Evolutionary conservation across 352 stramenopile genomes (phyloP).

Genomic region (Phytophthora ohioensis): DNA sequence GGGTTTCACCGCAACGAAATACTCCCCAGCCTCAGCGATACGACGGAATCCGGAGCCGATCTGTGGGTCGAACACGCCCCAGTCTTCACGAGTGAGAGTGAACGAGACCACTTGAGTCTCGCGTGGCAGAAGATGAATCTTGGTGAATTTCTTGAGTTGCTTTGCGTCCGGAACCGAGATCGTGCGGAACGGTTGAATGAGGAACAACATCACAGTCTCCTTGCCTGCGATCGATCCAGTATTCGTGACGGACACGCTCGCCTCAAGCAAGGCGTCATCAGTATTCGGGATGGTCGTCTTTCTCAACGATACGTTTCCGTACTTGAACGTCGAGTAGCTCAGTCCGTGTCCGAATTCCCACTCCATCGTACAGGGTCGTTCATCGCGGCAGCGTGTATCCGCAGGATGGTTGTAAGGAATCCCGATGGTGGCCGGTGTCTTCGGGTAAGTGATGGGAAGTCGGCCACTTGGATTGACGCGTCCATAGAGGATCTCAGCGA

Average conservation of each 20-base stretch:
- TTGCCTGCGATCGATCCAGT: constrained; percentile 63
- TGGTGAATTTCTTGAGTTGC: constrained; percentile 83
- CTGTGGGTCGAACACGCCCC: constrained; percentile 66
- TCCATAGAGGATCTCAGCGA: constrained; percentile 89
- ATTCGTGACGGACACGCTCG: constrained; percentile 78
- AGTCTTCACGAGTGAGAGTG: constrained; percentile 57
- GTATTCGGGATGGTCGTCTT: constrained; percentile 41
- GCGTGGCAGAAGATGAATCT: constrained; percentile 66
- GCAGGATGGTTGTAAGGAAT: constrained; percentile 83
- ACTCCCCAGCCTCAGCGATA: constrained; percentile 69
- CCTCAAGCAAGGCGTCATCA: constrained; percentile 38
- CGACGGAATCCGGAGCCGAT: constrained; percentile 62
- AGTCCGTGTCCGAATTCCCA: constrained; percentile 76
- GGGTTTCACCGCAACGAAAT: constrained; percentile 71
- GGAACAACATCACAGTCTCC: constrained; percentile 83
- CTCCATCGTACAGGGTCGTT: constrained; percentile 55
- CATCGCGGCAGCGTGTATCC: constrained; percentile 52
- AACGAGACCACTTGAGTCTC: constrained; percentile 51
- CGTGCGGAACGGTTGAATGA: constrained; percentile 67
- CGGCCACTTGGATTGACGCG: constrained; percentile 82
- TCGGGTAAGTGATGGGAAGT: constrained; percentile 88
- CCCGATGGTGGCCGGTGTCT: constrained; percentile 56
- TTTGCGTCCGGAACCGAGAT: constrained; percentile 82
- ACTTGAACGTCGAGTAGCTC: constrained; percentile 75
- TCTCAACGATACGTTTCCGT: constrained; percentile 52